These are phyloP conservation scores for Talaromyces adpressus DNA, from an alignment of 495 filamentous ascomycete genomes.

Conservation along the genomic window DNA sequence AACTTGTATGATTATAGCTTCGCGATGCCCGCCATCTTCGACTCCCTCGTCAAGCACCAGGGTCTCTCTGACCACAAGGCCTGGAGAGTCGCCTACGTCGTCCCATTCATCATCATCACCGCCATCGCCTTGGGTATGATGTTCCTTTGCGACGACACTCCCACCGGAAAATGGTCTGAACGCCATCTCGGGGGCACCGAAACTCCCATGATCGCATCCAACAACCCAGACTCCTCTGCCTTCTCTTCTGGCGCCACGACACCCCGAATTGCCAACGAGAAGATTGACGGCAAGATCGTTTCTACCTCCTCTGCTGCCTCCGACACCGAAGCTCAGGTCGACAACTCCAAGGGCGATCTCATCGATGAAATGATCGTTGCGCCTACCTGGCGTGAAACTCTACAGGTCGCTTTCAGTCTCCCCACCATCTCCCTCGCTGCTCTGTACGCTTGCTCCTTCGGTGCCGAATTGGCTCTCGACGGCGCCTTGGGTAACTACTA, in stretches of 20 bases:
- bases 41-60: conserved; percentile 58
- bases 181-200: conserved; percentile 33
- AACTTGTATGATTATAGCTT: conserved; percentile 46
- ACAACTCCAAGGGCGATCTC: conserved; percentile 45
- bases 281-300: background rate
- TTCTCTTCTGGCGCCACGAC: conserved; percentile 29
- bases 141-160: conserved; percentile 74
- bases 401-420: conserved; percentile 52
- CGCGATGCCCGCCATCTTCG: conserved; percentile 88
- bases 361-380: conserved; percentile 53
- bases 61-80: conserved; percentile 59
- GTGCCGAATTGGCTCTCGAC: conserved; percentile 81
- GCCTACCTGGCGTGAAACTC: conserved; percentile 54
- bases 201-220: conserved; percentile 16
- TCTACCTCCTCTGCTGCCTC: background rate
- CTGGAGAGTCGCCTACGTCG: conserved; percentile 79
- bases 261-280: background rate
- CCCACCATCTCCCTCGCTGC: conserved; percentile 61
- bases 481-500: conserved; percentile 77
- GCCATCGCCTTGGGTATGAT: conserved; percentile 60
- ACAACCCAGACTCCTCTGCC: background rate
- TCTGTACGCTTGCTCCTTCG: conserved; percentile 83
- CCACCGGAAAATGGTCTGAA: conserved; percentile 76
- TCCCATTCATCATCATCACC: conserved; percentile 74
- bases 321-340: conserved; percentile 29